Evolutionary conservation across 73 alveolate species (phyloP).

Genomic region (Paraurostyla sp.): DNA sequence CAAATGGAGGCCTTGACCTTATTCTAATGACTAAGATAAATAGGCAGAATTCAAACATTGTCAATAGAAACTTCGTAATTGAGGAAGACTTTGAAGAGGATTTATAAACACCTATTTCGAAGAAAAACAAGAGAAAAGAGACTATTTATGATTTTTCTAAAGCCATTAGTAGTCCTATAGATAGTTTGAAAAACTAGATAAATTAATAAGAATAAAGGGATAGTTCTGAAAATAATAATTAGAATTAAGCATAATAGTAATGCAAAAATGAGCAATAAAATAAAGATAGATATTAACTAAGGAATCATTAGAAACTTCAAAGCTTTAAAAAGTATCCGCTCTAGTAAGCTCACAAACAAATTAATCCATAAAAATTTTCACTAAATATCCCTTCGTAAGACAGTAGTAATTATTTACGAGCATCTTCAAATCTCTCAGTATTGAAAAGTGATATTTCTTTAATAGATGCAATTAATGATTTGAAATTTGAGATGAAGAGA

Average conservation of each 20-base stretch:
- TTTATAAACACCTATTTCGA: not conserved
- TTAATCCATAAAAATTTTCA: too few species aligned
- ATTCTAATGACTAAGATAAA: not conserved
- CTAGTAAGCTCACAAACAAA: too few species aligned
- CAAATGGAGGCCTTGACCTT: not conserved
- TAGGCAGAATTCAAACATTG: conserved; percentile 8
- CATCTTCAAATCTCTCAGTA: not conserved
- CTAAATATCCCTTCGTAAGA: too few species aligned
- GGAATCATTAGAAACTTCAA: too few species aligned
- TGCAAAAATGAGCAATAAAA: too few species aligned
- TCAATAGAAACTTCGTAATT: conserved; percentile 9
- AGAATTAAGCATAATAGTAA: too few species aligned
- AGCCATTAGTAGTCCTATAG: not conserved
- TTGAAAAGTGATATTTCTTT: conserved; percentile 1
- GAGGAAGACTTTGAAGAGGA: conserved; percentile 53
- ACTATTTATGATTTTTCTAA: not conserved
- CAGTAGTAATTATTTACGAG: too few species aligned
- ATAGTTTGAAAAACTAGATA: too few species aligned
- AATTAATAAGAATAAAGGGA: too few species aligned
- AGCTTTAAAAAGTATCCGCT: too few species aligned
- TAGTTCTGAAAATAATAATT: too few species aligned
- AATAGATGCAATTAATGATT: not conserved
- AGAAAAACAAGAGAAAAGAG: not conserved
- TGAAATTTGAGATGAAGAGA: not conserved
- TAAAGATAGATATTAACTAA: too few species aligned